Base-by-base conservation (phyloP, 148 eudicot genomes). In the Bassia scoparia region DNA sequence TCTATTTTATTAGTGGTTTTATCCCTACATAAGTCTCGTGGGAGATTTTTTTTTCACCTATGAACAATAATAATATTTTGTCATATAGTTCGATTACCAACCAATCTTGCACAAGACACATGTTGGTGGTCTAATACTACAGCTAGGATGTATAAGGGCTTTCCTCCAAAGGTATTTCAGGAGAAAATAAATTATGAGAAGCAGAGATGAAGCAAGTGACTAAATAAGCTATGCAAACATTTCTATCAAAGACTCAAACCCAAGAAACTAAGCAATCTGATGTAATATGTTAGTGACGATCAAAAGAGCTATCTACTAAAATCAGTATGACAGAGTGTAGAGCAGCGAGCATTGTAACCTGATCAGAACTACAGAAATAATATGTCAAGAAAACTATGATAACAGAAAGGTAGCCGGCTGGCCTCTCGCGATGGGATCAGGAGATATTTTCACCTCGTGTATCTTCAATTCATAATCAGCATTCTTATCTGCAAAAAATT, bases 351-450 rank as follows among this genome's bases (percentile, higher is more conserved):
- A 44, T 44, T 26, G 16, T 41, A n/a, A 41, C 46, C 8, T 41
- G n/a, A 67, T 14, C 33, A 12, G 3, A 29, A 21, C 12, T 41
- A 29, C 44, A 9, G n/a, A 44, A 3, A 24, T 55, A 11, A 52
- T 23, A 31, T 41, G 74, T 85, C 93, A 85, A 53, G 89, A 78
- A 69, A 87, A 76, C 48, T 89, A 90, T 56, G 84, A 60, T 61
- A 87, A 80, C 49, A 68, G 81, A 60, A 90, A 88, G 65, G 85
- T 84, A 60, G 96, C 82, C 15, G 78, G 78, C 48, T 58, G 58
- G 48, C 93, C 93, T 78, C 84, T 80, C 41, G 80, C 69, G 10
- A 90, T 77, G 27, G 93, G 96, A 69, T 84, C 69, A 54, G 96
- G 93, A 35, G 82, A 72, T 74, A 90, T 86, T 59, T 85, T 87